Base-by-base conservation (phyloP, 169 alveolate genomes). In the Eimeria maxima region DNA sequence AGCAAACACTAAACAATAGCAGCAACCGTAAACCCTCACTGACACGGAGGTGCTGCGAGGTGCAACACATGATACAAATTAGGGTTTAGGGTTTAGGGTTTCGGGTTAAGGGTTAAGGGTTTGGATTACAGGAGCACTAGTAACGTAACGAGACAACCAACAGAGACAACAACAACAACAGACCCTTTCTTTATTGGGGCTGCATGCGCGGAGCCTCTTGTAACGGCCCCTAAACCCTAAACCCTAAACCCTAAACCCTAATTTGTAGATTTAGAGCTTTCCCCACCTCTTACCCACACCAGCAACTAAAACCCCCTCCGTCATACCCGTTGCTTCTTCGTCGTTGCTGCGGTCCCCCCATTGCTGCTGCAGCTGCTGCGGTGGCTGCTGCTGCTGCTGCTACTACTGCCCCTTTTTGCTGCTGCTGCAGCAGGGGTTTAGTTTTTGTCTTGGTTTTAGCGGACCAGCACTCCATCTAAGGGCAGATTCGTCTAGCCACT, bases 351-450 rank as follows among this genome's bases (percentile, higher is more conserved):
- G 1, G n/a, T 14, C 74, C 13, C 42, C 74, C 74, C 60, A 53
- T 7, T 53, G 10, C 16, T 53, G 60, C 60, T 53, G 60, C 60
- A 1, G 60, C 60, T 53, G 60, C 60, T 53, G 60, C 60, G 10
- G 60, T 14, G 10, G 60, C 60, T 53, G 60, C 60, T 53, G 60
- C 60, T 53, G 60, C 16, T 53, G 60, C 60, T 53, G 60, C 60
- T 53, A 14, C 60, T 53, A 14, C 60, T 53, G 60, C 60, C 16
- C 60, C 60, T 53, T 7, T n/a, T 38, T 65, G 74, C 84, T 73
- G 84, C 84, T 73, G 84, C 84, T 10, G 84, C 84, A 73, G 44
- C 55, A 73, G 84, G 84, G 84, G 27, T 73, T 73, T 73, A 42
- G 84, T 16, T 22, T 38, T 38, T 38, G 29, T 53, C 84, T n/a